Conservation (phyloP, 306 rosid genomes). For the Pyrus bretschneideri region DNA sequence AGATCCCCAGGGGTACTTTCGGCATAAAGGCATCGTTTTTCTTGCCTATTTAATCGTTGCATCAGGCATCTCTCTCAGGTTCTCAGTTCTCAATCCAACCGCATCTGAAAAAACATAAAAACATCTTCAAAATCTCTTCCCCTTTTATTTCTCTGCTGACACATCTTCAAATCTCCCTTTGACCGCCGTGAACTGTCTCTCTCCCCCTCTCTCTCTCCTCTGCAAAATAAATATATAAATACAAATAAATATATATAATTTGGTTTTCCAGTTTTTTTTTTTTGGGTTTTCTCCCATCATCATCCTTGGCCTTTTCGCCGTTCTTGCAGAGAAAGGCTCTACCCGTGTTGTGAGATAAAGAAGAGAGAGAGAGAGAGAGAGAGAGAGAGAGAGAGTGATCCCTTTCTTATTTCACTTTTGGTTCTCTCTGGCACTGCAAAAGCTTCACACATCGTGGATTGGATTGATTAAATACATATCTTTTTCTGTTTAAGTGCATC, state of each 20-base stretch:
- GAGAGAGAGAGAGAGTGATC: not conserved
- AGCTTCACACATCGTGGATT: not conserved
- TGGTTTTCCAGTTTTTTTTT: not conserved
- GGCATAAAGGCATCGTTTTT: not conserved
- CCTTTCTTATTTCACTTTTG: not conserved
- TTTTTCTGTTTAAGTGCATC: not conserved
- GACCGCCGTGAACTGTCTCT: slow-evolving; percentile 58
- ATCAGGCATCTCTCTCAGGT: not conserved
- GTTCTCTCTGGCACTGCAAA: not conserved
- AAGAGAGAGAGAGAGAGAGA: not conserved
- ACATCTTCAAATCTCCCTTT: slow-evolving; percentile 64
- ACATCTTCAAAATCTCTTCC: not conserved
- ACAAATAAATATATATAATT: not conserved
- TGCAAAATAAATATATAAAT: not conserved
- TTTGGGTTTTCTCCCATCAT: slow-evolving; percentile 25
- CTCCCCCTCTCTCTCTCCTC: not conserved
- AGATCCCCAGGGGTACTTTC: slow-evolving; percentile 16
- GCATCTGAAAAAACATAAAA: not conserved
- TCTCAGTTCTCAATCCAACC: not conserved
- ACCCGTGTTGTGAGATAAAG: slow-evolving; percentile 4
- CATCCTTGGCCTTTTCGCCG: slow-evolving; percentile 56
- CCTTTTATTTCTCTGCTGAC: not conserved
- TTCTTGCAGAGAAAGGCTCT: slow-evolving; percentile 43
- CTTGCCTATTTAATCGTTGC: not conserved
- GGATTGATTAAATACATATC: not conserved